Evolutionary conservation across 306 rosid species (phyloP).

Genomic region (Prunus salicina): DNA sequence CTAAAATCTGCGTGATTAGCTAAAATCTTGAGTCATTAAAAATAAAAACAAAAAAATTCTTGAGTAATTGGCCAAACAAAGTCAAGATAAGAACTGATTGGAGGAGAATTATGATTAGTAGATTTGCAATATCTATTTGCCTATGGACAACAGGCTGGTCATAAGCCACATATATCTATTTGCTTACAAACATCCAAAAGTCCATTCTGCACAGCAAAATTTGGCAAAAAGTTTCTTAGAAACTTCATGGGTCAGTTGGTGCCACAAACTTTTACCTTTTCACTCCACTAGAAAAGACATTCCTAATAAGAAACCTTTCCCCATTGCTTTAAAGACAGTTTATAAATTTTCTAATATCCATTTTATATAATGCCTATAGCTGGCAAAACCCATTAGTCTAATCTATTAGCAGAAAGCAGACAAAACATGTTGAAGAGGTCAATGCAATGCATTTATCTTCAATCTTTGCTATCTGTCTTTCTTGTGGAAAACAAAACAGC

Average conservation of each 20-base stretch:
- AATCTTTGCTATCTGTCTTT: slow-evolving; percentile 9
- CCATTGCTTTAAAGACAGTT: slow-evolving; percentile 10
- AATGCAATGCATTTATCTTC: slow-evolving; percentile 42
- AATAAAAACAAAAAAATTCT: background rate
- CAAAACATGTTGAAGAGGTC: slow-evolving; percentile 43
- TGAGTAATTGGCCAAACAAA: background rate
- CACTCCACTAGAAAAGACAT: slow-evolving; percentile 34
- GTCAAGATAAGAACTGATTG: slow-evolving; percentile 3
- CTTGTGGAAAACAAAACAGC: slow-evolving; percentile 20
- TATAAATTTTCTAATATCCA: slow-evolving; percentile 3
- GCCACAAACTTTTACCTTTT: slow-evolving; percentile 32
- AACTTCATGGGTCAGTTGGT: slow-evolving; percentile 30
- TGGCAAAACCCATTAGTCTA: slow-evolving; percentile 34
- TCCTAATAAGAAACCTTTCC: slow-evolving; percentile 16
- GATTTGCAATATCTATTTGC: background rate
- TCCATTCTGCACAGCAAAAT: background rate
- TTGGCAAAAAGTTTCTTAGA: slow-evolving; percentile 12
- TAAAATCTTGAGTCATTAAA: background rate
- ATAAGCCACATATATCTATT: no score
- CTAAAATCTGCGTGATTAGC: background rate
- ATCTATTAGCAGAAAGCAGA: slow-evolving; percentile 27
- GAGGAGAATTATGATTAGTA: background rate
- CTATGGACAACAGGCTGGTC: no score
- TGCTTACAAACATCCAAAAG: slow-evolving; percentile 1
- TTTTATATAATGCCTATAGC: slow-evolving; percentile 37